Conservation (phyloP, 2,329 filamentous ascomycete genomes). For the Rhynchosporium agropyri region DNA sequence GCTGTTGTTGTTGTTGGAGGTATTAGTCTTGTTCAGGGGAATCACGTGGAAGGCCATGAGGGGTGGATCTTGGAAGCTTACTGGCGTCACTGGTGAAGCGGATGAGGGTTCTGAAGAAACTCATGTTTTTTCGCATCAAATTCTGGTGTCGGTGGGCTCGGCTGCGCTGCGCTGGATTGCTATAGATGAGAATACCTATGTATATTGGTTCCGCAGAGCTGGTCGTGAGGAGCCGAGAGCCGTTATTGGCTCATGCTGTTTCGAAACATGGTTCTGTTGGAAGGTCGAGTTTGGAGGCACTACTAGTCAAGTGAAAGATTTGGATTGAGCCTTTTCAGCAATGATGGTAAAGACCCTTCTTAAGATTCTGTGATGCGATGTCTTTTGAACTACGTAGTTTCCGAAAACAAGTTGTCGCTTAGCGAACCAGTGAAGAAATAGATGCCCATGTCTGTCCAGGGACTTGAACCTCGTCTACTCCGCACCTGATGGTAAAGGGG, state of each 20-base stretch:
- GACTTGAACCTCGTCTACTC: no score
- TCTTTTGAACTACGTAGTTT: neutral
- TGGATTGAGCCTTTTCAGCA: neutral
- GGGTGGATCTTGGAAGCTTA: constrained; percentile 14
- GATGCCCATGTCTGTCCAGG: no score
- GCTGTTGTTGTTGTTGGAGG: constrained; percentile 43
- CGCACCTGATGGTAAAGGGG: no score
- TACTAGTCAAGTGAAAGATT: neutral
- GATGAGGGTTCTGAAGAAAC: constrained; percentile 28
- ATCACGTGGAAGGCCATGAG: neutral
- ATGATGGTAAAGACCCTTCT: neutral
- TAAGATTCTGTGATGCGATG: constrained; percentile 1
- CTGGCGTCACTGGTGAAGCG: constrained; percentile 38
- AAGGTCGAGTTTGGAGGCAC: constrained; percentile 1
- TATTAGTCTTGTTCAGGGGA: neutral
- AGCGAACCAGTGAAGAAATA: constrained; percentile 2
- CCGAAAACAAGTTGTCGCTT: constrained; percentile 12
- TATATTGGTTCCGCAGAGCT: neutral
- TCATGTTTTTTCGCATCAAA: neutral
- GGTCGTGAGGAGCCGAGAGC: neutral
- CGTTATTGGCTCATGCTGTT: neutral
- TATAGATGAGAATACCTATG: no score
- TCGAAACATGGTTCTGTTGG: no score
- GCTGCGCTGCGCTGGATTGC: no score
- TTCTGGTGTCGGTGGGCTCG: no score